Conservation (phyloP, 1,284 basidiomycete genomes). For the Melampsora abietis-canadensis region DNA sequence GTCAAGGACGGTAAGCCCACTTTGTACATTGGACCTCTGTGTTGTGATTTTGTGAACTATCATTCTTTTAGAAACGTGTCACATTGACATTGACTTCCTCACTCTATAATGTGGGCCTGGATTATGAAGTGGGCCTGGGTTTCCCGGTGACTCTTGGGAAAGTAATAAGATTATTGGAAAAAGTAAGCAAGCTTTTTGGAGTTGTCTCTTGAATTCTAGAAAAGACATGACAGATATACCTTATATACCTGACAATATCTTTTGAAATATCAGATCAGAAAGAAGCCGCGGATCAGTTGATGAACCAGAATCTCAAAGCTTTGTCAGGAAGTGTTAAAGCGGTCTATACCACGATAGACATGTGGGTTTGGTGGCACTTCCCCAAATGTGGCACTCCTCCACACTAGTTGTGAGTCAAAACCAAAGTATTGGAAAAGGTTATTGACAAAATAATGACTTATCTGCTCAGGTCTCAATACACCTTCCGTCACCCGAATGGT, state of each 20-base stretch:
- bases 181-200: background rate
- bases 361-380: slow-evolving; percentile 49
- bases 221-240: background rate
- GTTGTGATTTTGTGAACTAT: background rate
- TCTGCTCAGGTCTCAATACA: slow-evolving; percentile 5
- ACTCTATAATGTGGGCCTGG: background rate
- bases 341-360: slow-evolving; percentile 40
- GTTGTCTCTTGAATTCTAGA: background rate
- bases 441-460: slow-evolving; percentile 63
- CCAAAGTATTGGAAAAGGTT: slow-evolving; percentile 59
- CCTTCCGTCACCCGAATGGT: background rate
- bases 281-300: slow-evolving; percentile 4
- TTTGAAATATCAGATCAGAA: slow-evolving; percentile 6
- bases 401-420: slow-evolving; percentile 59
- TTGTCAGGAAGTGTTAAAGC: background rate
- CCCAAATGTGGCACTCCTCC: slow-evolving; percentile 52
- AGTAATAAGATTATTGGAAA: slow-evolving; percentile 17
- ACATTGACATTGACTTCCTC: background rate
- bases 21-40: background rate
- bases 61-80: background rate
- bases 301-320: background rate
- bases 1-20: slow-evolving; percentile 2
- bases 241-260: background rate
- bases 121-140: background rate
- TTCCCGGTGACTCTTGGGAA: slow-evolving; percentile 8